These are phyloP conservation scores for Candida anutae DNA, from an alignment of 1,139 yeast genomes.

Conservation along the genomic window DNA sequence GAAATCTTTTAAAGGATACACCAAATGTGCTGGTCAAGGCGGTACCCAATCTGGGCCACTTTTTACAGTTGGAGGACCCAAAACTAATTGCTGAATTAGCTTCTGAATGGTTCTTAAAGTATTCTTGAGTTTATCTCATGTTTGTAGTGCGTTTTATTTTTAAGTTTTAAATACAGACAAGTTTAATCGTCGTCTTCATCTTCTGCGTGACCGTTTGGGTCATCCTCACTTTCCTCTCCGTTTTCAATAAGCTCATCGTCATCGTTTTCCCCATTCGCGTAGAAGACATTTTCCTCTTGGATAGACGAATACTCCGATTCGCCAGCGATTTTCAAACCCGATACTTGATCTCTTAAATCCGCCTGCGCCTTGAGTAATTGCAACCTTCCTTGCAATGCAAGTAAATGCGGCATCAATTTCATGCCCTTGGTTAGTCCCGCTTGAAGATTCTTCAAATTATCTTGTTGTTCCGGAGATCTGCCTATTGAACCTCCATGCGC, in stretches of 20 bases:
- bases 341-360: constrained; percentile 22
- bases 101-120: constrained; percentile 19
- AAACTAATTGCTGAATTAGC: constrained; percentile 18
- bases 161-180: constrained; percentile 1
- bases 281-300: constrained; percentile 16
- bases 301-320: constrained; percentile 17
- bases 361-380: constrained; percentile 34
- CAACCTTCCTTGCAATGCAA: constrained; percentile 39
- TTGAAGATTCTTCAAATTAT: constrained; percentile 24
- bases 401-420: constrained; percentile 29
- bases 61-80: constrained; percentile 37
- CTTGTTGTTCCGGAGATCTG: constrained; percentile 22
- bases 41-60: constrained; percentile 30
- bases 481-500: constrained; percentile 37
- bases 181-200: constrained; percentile 11
- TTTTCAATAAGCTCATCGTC: constrained; percentile 14
- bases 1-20: constrained; percentile 12
- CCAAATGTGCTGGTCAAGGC: constrained; percentile 22
- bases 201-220: constrained; percentile 6
- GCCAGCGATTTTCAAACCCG: constrained; percentile 11
- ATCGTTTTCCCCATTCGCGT: constrained; percentile 40
- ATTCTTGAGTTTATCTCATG: neutral
- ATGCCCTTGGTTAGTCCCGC: constrained; percentile 21
- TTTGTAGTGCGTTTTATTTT: neutral
- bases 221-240: constrained; percentile 12